Percentiles rank a stretch among this genome's conserved stretches.
phyloP scores from a whole-genome alignment of 2,329 filamentous ascomycete genomes.

The Talaromyces sp. region DNA sequence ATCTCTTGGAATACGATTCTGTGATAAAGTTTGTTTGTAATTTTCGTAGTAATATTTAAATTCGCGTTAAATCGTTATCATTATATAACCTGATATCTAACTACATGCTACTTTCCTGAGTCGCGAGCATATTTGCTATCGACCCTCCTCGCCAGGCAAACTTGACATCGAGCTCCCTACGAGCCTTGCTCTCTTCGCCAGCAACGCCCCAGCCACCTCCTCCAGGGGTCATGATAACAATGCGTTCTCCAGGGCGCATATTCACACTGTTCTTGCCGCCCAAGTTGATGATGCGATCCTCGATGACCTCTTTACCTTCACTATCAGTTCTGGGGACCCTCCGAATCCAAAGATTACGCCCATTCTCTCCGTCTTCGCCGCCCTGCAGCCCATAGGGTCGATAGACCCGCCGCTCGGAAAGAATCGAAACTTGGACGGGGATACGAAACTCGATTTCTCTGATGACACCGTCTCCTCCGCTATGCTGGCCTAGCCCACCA shows the following conservation, averaged over 20 bases:
- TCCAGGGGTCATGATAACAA: constrained; percentile 34
- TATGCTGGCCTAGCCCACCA: constrained; percentile 60
- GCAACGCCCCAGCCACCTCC: constrained; percentile 41
- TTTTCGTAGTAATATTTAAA: background rate
- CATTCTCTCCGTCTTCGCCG: constrained; percentile 69
- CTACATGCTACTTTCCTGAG: constrained; percentile 47
- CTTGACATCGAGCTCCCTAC: constrained; percentile 53
- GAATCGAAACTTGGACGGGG: constrained; percentile 69
- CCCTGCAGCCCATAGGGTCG: constrained; percentile 75
- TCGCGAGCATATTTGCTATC: constrained; percentile 42
- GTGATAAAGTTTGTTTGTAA: background rate
- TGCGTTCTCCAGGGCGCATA: constrained; percentile 32
- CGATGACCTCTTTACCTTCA: constrained; percentile 7
- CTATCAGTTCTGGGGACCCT: constrained; percentile 51
- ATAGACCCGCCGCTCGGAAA: constrained; percentile 68
- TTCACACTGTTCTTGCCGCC: constrained; percentile 27
- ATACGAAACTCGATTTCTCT: constrained; percentile 78
- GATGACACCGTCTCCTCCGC: constrained; percentile 71
- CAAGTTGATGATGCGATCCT: constrained; percentile 22
- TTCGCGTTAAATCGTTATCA: background rate
- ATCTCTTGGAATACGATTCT: background rate
- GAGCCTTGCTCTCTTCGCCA: constrained; percentile 47
- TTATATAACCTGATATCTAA: background rate
- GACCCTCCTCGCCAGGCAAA: constrained; percentile 57
- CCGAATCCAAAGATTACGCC: constrained; percentile 78